Evolutionary conservation across 805 yeast species (phyloP).

Genomic region (Teunomyces aglyptinius): DNA sequence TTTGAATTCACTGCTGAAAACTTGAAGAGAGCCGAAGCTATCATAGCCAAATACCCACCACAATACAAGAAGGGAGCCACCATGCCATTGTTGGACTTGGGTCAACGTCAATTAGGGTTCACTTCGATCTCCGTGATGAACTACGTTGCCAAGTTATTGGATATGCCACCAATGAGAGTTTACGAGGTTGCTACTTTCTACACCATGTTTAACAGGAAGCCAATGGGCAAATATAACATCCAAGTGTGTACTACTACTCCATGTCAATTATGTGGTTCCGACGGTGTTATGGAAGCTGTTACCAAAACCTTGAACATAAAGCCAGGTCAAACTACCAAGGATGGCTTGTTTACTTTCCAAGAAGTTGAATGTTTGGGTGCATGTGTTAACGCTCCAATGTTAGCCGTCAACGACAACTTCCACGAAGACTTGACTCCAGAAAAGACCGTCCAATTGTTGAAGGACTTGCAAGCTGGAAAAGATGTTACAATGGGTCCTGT

Average conservation of each 20-base stretch:
- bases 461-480: conserved; percentile 63
- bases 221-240: conserved; percentile 80
- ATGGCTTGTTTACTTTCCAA: conserved; percentile 73
- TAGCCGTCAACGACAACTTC: conserved; percentile 79
- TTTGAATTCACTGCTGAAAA: conserved; percentile 73
- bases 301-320: conserved; percentile 57
- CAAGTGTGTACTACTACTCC: conserved; percentile 91
- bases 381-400: conserved; percentile 88
- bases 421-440: conserved; percentile 79
- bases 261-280: conserved; percentile 81
- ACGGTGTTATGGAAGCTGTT: conserved; percentile 71
- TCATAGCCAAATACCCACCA: conserved; percentile 77
- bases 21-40: conserved; percentile 63
- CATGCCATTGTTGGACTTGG: conserved; percentile 83
- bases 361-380: conserved; percentile 93
- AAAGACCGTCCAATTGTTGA: conserved; percentile 57
- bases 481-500: conserved; percentile 67
- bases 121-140: conserved; percentile 87
- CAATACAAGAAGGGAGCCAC: conserved; percentile 86
- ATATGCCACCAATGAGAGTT: conserved; percentile 93
- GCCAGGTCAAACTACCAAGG: conserved; percentile 77
- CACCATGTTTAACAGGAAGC: conserved; percentile 85
- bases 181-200: conserved; percentile 91
- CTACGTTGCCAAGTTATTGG: conserved; percentile 78
- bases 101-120: conserved; percentile 85